phyloP scores from a whole-genome alignment of 345 rosid species.

The Geranium rotundifolium region DNA sequence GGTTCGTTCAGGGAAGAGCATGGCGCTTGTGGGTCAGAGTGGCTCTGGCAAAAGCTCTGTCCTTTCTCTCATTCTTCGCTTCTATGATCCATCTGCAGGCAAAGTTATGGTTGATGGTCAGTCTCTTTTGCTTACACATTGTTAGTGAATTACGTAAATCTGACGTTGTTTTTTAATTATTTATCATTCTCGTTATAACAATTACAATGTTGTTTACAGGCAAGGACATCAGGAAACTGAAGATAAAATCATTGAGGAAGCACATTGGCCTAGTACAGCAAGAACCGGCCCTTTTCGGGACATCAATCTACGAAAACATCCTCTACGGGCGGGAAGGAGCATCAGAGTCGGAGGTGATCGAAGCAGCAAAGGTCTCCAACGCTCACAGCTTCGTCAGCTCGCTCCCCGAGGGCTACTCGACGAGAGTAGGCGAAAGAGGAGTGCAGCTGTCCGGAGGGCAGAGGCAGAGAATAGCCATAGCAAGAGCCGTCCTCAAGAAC shows the following conservation, averaged over 20 bases:
- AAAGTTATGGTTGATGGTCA: conserved; percentile 82
- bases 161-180: no score
- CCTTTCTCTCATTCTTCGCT: conserved; percentile 73
- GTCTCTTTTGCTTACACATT: conserved; percentile 6
- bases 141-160: no score
- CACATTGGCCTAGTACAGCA: conserved; percentile 88
- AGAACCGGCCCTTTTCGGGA: conserved; percentile 87
- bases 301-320: conserved; percentile 79
- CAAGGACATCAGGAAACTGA: conserved; percentile 52
- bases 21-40: conserved; percentile 93
- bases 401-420: conserved; percentile 83
- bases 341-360: conserved; percentile 60
- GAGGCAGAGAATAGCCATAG: conserved; percentile 83
- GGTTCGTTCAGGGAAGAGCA: conserved; percentile 60
- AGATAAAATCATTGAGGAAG: conserved; percentile 55
- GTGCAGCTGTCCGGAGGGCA: conserved; percentile 90
- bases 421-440: conserved; percentile 83
- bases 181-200: no score
- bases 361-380: conserved; percentile 75
- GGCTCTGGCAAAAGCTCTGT: conserved; percentile 97
- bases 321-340: conserved; percentile 80
- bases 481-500: conserved; percentile 80
- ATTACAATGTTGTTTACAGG: conserved; percentile 28
- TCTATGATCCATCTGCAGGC: conserved; percentile 79
- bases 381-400: conserved; percentile 77